These are phyloP conservation scores for Pseudocercospora vitis DNA, from an alignment of 2,329 filamentous ascomycete genomes.

Conservation along the genomic window DNA sequence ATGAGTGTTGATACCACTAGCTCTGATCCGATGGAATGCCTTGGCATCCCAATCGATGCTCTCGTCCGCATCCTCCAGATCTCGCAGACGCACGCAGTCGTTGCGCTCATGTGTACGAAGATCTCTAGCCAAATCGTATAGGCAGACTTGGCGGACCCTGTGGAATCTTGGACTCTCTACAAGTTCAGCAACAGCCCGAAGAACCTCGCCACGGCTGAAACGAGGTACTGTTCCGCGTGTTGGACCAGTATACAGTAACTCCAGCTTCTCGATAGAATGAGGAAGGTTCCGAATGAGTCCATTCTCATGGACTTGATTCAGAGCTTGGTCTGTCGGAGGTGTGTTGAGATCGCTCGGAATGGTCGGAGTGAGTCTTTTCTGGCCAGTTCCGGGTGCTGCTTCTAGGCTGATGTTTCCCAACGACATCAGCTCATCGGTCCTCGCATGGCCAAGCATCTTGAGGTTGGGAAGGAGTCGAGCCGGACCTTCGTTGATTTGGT, in stretches of 20 bases:
- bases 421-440: background rate
- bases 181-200: background rate
- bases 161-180: background rate
- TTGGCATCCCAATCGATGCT: background rate
- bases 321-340: too few species aligned
- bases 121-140: background rate
- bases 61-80: background rate
- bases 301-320: too few species aligned
- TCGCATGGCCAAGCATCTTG: conserved; percentile 5
- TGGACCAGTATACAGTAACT: background rate
- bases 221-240: too few species aligned
- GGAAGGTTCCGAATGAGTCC: background rate
- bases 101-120: background rate
- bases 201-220: background rate
- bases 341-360: too few species aligned
- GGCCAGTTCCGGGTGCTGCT: too few species aligned
- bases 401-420: too few species aligned
- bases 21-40: background rate
- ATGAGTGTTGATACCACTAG: conserved; percentile 6
- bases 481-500: background rate
- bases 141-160: conserved; percentile 7
- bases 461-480: background rate
- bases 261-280: background rate
- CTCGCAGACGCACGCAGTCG: background rate
- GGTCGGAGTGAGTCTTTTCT: too few species aligned